Evolutionary conservation across 1,284 basidiomycete genomes (phyloP).

Genomic region (Rhizoctonia solani): DNA sequence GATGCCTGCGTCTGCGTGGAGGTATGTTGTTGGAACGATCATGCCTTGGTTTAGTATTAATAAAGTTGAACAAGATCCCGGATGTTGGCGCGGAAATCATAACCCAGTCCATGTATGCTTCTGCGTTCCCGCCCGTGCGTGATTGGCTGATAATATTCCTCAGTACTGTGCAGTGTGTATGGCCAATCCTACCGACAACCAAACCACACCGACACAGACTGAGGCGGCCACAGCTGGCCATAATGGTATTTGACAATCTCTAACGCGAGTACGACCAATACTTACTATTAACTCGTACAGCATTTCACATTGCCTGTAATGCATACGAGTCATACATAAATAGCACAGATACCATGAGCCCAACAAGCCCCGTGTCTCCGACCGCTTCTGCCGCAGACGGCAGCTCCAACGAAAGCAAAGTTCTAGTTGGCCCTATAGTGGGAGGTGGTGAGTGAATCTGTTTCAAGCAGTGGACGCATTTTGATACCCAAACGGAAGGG

Average conservation of each 20-base stretch:
- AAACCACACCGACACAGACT: constrained; percentile 35
- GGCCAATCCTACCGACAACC: constrained; percentile 36
- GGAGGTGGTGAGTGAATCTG: constrained; percentile 15
- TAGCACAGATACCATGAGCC: not conserved
- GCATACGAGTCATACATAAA: constrained; percentile 21
- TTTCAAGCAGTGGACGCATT: too few relatives aligned
- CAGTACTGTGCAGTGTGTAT: constrained; percentile 37
- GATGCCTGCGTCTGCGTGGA: constrained; percentile 26
- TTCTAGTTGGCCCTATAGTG: not conserved
- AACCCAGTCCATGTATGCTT: constrained; percentile 36
- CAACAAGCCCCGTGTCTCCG: not conserved
- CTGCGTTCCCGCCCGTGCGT: not conserved
- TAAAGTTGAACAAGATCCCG: constrained; percentile 5
- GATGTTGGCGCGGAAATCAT: constrained; percentile 34
- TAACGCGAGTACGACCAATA: not conserved
- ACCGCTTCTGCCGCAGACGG: not conserved
- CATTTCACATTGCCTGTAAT: constrained; percentile 20
- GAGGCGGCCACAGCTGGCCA: constrained; percentile 30
- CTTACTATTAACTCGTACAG: not conserved
- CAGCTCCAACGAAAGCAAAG: not conserved
- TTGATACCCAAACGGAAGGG: not conserved
- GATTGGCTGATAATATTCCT: not conserved
- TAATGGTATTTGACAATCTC: not conserved
- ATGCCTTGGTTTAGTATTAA: not conserved
- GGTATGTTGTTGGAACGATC: not conserved